Evolutionary conservation across 139 green algal genomes (phyloP).

Genomic region (Coelastrella sp.): DNA sequence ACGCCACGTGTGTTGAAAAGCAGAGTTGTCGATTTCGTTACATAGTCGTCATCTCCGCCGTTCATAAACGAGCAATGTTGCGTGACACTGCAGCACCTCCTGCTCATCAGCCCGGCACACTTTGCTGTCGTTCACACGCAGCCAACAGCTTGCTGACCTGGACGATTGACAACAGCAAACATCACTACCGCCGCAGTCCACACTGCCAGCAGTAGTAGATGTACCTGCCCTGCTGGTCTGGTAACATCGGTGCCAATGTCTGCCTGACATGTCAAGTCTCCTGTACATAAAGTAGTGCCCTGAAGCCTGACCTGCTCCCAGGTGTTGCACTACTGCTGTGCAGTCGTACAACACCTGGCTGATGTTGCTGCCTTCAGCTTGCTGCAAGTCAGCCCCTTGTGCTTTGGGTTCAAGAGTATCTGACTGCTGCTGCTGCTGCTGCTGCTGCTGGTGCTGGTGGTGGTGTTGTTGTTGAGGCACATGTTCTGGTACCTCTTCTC

Average conservation of each 20-base stretch:
- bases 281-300: slow-evolving; percentile 48
- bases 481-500: background rate
- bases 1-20: no score
- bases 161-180: no score
- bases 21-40: no score
- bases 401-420: no score
- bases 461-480: no score
- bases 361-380: background rate
- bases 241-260: background rate
- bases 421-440: background rate
- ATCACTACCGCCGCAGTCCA: no score
- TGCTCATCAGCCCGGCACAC: background rate
- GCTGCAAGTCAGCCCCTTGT: background rate
- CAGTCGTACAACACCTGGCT: slow-evolving; percentile 28
- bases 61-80: slow-evolving; percentile 45
- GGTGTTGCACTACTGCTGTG: slow-evolving; percentile 37
- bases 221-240: background rate
- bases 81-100: slow-evolving; percentile 40
- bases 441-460: background rate
- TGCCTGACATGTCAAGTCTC: background rate
- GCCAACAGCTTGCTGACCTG: no score
- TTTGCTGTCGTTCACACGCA: slow-evolving; percentile 18
- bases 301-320: background rate
- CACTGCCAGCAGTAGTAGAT: background rate
- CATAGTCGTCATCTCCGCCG: background rate